Evolutionary conservation across 805 yeast genomes (phyloP), one percentile per base, ranked within the genome.

Genomic region (Ogataea philodendri): DNA sequence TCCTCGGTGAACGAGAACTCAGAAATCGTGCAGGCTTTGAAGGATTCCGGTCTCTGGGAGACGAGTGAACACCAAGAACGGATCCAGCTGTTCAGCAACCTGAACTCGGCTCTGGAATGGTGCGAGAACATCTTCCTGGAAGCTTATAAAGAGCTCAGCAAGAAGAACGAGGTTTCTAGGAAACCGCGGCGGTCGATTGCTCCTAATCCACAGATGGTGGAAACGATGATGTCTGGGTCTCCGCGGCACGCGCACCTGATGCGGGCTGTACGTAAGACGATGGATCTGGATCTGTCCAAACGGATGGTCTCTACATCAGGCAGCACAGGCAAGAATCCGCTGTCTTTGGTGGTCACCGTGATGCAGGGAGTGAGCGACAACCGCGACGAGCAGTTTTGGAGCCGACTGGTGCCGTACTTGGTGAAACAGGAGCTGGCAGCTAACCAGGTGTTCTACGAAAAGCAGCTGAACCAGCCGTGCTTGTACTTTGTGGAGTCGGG

Each of bases 21-120:
- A 31, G 72, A 72, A 11, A 80, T 84, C 8, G 76, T 84, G 20
- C 72, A 71, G 27, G 84, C 93, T 0, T 71, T 93, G 41, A 69
- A 78, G 45, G 95, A 88, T 37, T 94, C 93, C 10, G 95, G 95
- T 1, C 63, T 90, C 14, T 78, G 89, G 72, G 78, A 70, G 22
- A 67, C 65, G 16, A 74, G 69, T 37, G 64, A 58, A 20, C 60
- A 68, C 28, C 62, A 67, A 11, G 69, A 65, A 17, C 40, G 58
- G 15, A 74, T 78, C 41, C 79, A 78, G 48, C 68, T 89, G 27
- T 90, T 88, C 55, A 74, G 74, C 36, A 83, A 85, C 35, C 69
- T 93, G 49, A 93, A 93, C 55, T 74, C 83, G 37, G 95, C 96
- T 0, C 69, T 93, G 26, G 97, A 93, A 60, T 90, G 96, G 96